Evolutionary conservation across 108 stramenopile species (phyloP), one percentile per base, ranked within the genome.

Genomic region (Cylindrotheca closterium): DNA sequence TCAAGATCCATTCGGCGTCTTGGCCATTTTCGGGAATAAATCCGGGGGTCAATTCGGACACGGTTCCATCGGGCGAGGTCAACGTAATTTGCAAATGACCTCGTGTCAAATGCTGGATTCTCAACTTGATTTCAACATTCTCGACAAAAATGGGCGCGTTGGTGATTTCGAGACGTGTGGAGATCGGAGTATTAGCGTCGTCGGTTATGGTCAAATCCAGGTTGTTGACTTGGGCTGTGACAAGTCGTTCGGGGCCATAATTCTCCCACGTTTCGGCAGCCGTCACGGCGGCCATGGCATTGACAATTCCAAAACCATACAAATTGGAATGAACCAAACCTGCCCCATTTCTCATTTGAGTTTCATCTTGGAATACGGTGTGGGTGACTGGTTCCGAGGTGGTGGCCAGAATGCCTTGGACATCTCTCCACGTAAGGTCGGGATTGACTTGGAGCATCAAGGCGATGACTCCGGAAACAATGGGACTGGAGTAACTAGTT

Each of bases 301-400:
- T 65, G 32, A 81, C 65, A 31, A 77, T 63, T 23, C 80, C 80
- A 70, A 81, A 81, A 4, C 80, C 80, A 59, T 78, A 78, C 58
- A 48, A 42, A 51, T 66, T 50, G 51, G 67, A 70, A 74, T 81
- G 80, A n/a, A 26, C 30, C 30, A 71, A 60, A 25, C 76, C 76
- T 12, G 72, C 80, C 4, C 29, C 72, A 33, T 81, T 81, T 7
- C 30, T 55, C 3, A 31, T 49, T 26, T 31, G 66, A 19, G 47
- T 60, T 3, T 17, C 45, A 47, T n/a, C n/a, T n/a, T n/a, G n/a
- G n/a, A n/a, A n/a, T n/a, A n/a, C n/a, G n/a, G 48, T 42, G 33
- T 22, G 4, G 1, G 57, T 4, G 32, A 34, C 48, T 5, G 55
- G 18, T 24, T 26, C 12, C 4, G 80, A 58, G 18, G 72, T 77